Conservation (phyloP, 164 flowering plant species). For the Cinnamomum chago region DNA sequence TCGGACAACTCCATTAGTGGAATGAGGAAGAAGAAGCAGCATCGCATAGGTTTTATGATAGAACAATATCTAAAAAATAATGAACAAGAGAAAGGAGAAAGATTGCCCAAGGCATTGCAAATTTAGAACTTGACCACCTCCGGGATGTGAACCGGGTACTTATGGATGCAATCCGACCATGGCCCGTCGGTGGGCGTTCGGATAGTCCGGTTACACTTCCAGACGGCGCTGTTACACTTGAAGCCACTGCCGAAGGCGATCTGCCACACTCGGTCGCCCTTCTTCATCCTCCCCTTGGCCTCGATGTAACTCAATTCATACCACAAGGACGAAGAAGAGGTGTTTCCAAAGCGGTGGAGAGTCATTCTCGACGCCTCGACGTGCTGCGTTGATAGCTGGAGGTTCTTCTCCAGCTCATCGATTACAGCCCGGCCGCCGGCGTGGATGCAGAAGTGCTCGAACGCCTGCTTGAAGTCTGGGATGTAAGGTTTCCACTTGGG, state of each 20-base stretch:
- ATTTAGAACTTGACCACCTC: conserved; percentile 11
- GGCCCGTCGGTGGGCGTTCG: conserved; percentile 5
- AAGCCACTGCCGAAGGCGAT: conserved; percentile 34
- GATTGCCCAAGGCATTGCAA: too few species aligned
- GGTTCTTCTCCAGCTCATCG: conserved; percentile 49
- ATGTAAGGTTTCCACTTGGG: conserved; percentile 59
- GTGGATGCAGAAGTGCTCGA: conserved; percentile 75
- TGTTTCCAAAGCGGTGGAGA: conserved; percentile 35
- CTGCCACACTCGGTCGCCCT: conserved; percentile 31
- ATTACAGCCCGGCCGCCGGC: conserved; percentile 71
- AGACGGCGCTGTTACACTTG: conserved; percentile 32
- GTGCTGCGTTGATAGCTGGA: conserved; percentile 21
- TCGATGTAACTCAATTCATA: conserved; percentile 33
- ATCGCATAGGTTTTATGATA: too few species aligned
- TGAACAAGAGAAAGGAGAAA: too few species aligned
- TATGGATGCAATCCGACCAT: conserved; percentile 20
- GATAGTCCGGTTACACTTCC: conserved; percentile 18
- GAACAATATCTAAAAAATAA: too few species aligned
- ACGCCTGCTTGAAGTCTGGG: conserved; percentile 62
- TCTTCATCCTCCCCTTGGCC: conserved; percentile 31
- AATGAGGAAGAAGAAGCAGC: too few species aligned
- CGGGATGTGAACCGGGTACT: conserved; percentile 13
- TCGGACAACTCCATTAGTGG: too few species aligned
- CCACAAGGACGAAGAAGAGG: conserved; percentile 38
- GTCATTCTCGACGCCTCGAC: conserved; percentile 41